Base-by-base conservation (phyloP, 371 early-diverging fungal species). In the Chytridiales sp. region DNA sequence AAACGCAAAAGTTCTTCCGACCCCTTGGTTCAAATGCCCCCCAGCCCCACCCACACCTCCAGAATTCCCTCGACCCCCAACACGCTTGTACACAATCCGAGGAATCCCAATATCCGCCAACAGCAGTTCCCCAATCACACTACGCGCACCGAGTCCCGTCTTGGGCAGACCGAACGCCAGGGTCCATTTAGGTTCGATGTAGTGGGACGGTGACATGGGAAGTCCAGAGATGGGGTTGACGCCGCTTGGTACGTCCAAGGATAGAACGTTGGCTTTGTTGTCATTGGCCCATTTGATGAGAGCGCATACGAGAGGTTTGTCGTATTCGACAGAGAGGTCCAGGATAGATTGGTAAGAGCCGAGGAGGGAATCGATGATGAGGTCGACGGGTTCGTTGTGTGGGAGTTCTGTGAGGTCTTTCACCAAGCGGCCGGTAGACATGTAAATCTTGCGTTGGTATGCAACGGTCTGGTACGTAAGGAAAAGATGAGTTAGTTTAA, bases 61-160 rank as follows among this genome's bases (percentile, higher is more conserved):
- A n/a, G n/a, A n/a, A n/a, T n/a, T 11, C 76, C 77, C 36, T 77
- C 77, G 15, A 85, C 55, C 74, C 2, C 85, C 84, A 19, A 78
- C 81, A 29, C 75, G 74, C 47, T 85, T 78, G 81, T 86, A 88
- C 30, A 85, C 82, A 11, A 68, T 52, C 21, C 73, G 62, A 0
- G 91, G 89, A 39, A 90, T 81, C 8, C 91, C 91, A n/a, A 89
- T 69, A 65, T 92, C 93, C 0, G 87, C 85, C 62, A 92, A 55
- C 60, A 86, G 87, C 39, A 92, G 49, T 47, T 87, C 87, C 6
- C 91, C 93, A 2, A 84, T 79, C 1, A 82, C 70, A 19, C 76
- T 64, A 13, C 54, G 46, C 17, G 39, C 70, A 21, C 4, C 58
- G 56, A 55, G 84, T 1, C 86, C 87, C 2, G 76, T 68, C 58